Evolutionary conservation across 139 green algal genomes (phyloP).

Genomic region (Closterium sp.): DNA sequence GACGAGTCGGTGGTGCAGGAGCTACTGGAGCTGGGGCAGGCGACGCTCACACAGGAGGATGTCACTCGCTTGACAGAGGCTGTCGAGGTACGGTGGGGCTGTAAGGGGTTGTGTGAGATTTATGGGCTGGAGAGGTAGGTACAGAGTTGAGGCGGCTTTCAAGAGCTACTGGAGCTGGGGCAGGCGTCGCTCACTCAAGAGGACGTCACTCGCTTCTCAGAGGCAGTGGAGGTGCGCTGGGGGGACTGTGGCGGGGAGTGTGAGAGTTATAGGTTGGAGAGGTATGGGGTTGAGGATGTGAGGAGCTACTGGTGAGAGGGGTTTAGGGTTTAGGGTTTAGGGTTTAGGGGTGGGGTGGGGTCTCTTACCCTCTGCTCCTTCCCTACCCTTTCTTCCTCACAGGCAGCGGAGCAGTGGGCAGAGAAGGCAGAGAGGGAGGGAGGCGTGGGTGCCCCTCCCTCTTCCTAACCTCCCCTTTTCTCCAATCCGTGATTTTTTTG

Average conservation of each 20-base stretch:
- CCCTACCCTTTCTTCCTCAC: too few relatives aligned
- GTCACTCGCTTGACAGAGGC: background rate
- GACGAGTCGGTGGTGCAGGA: background rate
- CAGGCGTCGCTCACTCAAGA: background rate
- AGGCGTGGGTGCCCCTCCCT: too few relatives aligned
- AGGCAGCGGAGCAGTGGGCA: too few relatives aligned
- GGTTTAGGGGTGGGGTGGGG: too few relatives aligned
- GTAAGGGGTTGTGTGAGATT: background rate
- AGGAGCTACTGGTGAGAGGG: background rate
- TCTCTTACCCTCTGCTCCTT: too few relatives aligned
- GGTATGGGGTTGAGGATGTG: background rate
- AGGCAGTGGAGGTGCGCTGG: background rate
- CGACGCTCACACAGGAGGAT: background rate
- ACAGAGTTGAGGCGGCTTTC: background rate
- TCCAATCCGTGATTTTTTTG: too few relatives aligned
- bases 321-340: too few relatives aligned
- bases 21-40: background rate
- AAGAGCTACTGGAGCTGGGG: slow-evolving; percentile 9
- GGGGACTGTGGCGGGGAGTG: too few relatives aligned
- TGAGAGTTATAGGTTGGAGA: background rate
- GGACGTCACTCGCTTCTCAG: background rate
- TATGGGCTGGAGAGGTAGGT: too few relatives aligned
- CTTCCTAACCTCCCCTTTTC: too few relatives aligned
- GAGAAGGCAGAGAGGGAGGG: too few relatives aligned
- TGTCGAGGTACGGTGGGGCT: background rate